Evolutionary conservation across 2,329 filamentous ascomycete species (phyloP), one percentile per base, ranked within the genome.

Genomic region (Didymella pinodella): DNA sequence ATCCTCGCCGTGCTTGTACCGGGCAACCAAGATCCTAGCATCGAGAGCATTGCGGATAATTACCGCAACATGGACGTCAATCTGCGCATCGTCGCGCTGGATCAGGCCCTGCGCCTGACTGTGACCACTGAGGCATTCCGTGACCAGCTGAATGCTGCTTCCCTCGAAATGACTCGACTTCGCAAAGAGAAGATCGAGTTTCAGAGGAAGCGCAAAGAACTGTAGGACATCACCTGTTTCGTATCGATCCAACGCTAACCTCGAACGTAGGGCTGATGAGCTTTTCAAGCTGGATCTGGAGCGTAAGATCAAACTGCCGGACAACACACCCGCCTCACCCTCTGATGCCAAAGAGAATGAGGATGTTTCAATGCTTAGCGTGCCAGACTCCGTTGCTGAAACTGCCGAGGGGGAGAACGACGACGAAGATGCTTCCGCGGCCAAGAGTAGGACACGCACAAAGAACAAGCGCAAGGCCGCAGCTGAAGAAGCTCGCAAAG

Each of bases 121-220:
- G 84, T 93, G 55, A 90, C 93, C 70, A 97, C 95, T 0, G 93
- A 92, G 74, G 88, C 90, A 2, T 86, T 98, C 66, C 89, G 94
- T 52, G 89, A 87, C 16, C 96, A 96, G 74, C 90, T 99, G 83
- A 92, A 97, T 66, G 90, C 94, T 63, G 96, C 93, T 78, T 92
- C 90, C 64, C 91, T 94, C 72, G 91, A 92, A 53, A 97, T 98
- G 93, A 99, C 95, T 1, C 87, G 88, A 54, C 92, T 96, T 72
- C 89, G 95, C 48, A 99, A 99, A 77, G 91, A 96, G 74, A 97
- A 97, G 80, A 97, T 97, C 61, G 92, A 96, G 65, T 90, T 88
- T 78, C 94, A 98, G 78, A 87, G 93, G 65, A 87, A 90, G 67
- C 88, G 90, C 64, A 90, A 88, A 75, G 78, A 81, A 65, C 78